Percentiles rank a stretch among this genome's conserved stretches.
Evolutionary conservation across 23 red algal species (phyloP).

Genomic region (Gracilaria domingensis): DNA sequence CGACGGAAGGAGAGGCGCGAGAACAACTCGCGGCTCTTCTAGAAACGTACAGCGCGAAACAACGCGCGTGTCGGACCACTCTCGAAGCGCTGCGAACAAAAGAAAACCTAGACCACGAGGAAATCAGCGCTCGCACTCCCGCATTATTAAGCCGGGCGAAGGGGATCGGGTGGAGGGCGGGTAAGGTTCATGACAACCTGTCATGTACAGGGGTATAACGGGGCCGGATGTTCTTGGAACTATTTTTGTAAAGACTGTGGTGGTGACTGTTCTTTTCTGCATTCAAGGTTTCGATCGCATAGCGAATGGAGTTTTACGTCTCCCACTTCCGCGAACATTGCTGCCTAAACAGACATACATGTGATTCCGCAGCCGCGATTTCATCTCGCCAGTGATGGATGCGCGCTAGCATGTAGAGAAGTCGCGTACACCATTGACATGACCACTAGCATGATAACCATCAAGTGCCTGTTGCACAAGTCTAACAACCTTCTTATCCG

Average conservation of each 20-base stretch:
- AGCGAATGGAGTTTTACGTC: conserved; percentile 14
- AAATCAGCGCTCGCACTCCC: conserved; percentile 28
- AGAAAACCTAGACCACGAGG: conserved; percentile 20
- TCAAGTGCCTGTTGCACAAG: conserved; percentile 19
- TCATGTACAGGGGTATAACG: no score
- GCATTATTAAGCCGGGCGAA: background rate
- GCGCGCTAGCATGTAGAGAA: conserved; percentile 56
- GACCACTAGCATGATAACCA: background rate
- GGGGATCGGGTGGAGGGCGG: no score
- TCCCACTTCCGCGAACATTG: conserved; percentile 9
- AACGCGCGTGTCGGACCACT: conserved; percentile 21
- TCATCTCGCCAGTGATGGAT: conserved; percentile 54
- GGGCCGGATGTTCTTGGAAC: no score
- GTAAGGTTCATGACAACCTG: no score
- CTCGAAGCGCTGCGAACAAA: conserved; percentile 27
- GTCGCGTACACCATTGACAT: conserved; percentile 33
- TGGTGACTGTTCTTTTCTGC: background rate
- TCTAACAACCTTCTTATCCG: conserved; percentile 22
- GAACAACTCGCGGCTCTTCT: conserved; percentile 43
- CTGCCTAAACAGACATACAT: conserved; percentile 31
- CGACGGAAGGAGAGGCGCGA: conserved; percentile 46
- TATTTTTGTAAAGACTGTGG: no score
- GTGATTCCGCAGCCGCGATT: background rate
- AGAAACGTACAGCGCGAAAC: conserved; percentile 28
- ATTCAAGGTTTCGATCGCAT: conserved; percentile 16